A percentile compares a stretch with the other conserved stretches of the same genome.
phyloP scores from a whole-genome alignment of 805 yeast species.

The Maudiozyma saulgeensis region DNA sequence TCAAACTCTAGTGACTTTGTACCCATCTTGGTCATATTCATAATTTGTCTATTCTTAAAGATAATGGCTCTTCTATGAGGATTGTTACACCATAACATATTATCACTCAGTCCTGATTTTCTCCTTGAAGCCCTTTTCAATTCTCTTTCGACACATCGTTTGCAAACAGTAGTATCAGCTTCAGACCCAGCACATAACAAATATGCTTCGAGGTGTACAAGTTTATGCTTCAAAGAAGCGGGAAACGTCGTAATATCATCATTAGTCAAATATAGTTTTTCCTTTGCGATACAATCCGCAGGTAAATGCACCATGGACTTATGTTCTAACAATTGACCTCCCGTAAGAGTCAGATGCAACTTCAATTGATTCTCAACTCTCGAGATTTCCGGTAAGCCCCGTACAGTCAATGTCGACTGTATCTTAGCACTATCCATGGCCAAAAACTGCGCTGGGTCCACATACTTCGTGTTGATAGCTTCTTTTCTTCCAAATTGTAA shows the following conservation, averaged over 20 bases:
- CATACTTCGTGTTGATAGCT: constrained; percentile 12
- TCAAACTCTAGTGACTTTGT: constrained; percentile 24
- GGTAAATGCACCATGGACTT: constrained; percentile 57
- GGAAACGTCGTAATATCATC: constrained; percentile 30
- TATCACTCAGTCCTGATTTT: constrained; percentile 64
- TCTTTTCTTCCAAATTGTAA: constrained; percentile 14
- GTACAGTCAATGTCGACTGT: constrained; percentile 41
- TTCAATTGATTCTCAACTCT: constrained; percentile 94
- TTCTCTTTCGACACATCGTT: constrained; percentile 83
- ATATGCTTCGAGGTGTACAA: constrained; percentile 64
- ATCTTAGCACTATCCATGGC: constrained; percentile 20
- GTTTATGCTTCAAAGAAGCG: constrained; percentile 38
- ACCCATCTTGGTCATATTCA: constrained; percentile 26
- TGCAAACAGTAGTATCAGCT: constrained; percentile 62
- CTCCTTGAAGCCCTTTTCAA: constrained; percentile 87
- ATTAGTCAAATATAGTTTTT: constrained; percentile 59
- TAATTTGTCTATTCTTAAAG: constrained; percentile 81
- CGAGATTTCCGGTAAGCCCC: constrained; percentile 65
- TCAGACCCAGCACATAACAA: constrained; percentile 42
- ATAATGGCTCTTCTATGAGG: constrained; percentile 74
- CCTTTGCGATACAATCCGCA: constrained; percentile 76
- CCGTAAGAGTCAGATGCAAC: constrained; percentile 38
- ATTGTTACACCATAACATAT: constrained; percentile 64
- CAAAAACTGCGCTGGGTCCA: constrained; percentile 22
- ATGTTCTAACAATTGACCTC: constrained; percentile 29